Evolutionary conservation across 768 basidiomycete genomes (phyloP).

Genomic region (Hygrocybe punicea): DNA sequence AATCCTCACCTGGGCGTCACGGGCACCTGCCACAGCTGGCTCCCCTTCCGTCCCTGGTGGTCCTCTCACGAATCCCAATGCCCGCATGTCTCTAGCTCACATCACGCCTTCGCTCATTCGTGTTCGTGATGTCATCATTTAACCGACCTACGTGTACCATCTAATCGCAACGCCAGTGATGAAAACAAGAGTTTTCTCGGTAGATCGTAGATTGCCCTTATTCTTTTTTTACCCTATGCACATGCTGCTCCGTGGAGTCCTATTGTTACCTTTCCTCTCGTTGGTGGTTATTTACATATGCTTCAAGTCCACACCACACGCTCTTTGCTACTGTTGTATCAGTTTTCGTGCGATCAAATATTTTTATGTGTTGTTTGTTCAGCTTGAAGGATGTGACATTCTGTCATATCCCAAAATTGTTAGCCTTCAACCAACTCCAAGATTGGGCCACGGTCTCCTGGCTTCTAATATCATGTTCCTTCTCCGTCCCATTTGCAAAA

Average conservation of each 20-base stretch:
- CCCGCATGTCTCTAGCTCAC: constrained; percentile 58
- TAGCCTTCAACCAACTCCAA: not conserved
- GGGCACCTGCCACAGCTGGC: constrained; percentile 25
- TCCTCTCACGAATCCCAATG: constrained; percentile 58
- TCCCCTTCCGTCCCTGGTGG: constrained; percentile 31
- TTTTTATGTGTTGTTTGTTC: too few relatives aligned
- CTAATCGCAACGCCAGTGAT: not conserved
- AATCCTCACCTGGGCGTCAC: constrained; percentile 52
- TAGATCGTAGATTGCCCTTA: not conserved
- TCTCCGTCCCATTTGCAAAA: not conserved
- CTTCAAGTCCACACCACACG: too few relatives aligned
- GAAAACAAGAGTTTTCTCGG: not conserved
- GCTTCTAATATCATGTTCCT: too few relatives aligned
- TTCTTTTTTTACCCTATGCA: not conserved
- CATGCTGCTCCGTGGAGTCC: not conserved
- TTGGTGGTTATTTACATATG: too few relatives aligned
- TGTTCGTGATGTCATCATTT: constrained; percentile 41
- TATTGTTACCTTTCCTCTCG: not conserved
- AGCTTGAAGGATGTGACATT: not conserved
- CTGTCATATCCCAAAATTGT: not conserved
- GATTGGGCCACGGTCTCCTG: not conserved
- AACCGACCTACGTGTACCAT: constrained; percentile 10
- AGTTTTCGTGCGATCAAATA: too few relatives aligned
- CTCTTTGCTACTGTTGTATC: too few relatives aligned
- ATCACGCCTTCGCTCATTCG: constrained; percentile 43